Base-by-base conservation (phyloP, 192 early-diverging fungal genomes). In the Umbelopsis ramanniana region DNA sequence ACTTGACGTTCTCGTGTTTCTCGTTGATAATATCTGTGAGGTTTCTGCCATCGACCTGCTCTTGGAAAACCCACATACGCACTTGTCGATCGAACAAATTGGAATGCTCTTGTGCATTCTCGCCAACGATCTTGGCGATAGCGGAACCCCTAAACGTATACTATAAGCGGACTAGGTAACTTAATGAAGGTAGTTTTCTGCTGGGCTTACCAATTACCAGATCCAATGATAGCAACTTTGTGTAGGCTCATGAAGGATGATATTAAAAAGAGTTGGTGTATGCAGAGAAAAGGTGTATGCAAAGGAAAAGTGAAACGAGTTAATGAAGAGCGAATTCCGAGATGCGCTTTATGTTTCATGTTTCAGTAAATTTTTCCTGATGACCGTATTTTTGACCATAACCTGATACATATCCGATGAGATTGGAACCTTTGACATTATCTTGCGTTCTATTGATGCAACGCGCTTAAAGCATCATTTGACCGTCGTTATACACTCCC, bases 11-110 rank as follows among this genome's bases (percentile, higher is more conserved):
- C 79, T 94, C 95, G 82, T 97, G 96, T 71, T 86, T 80, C 48
- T 88, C 92, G 83, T 98, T 98, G 81, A 98, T 97, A 73, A 97
- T 91, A 15, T 97, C 92, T 4, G 95, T 93, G 35, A 98, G 85
- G 40, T 92, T 92, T 66, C 86, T 76, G 26, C 93, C 94, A 40
- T 95, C 80, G 33, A 96, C 83, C 47, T 74, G 82, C 78, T 98
- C 97, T 80, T 98, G 94, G 82, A 88, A 95, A 23, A 98, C 97
- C 94, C 95, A 98, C 91, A 96, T 95, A 71, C 88, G 87, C 60
- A 97, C 93, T 67, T 90, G 84, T 43, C 77, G 67, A 81, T 95
- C 91, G 81, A 95, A 96, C n/a, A 69, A 15, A 47, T 79, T 77
- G 48, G 79, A 71, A 52, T 91, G 89, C 26, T 68, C 69, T 10